Evolutionary conservation across 208 protist species (phyloP).

Genomic region (Wallacemonas sp.): DNA sequence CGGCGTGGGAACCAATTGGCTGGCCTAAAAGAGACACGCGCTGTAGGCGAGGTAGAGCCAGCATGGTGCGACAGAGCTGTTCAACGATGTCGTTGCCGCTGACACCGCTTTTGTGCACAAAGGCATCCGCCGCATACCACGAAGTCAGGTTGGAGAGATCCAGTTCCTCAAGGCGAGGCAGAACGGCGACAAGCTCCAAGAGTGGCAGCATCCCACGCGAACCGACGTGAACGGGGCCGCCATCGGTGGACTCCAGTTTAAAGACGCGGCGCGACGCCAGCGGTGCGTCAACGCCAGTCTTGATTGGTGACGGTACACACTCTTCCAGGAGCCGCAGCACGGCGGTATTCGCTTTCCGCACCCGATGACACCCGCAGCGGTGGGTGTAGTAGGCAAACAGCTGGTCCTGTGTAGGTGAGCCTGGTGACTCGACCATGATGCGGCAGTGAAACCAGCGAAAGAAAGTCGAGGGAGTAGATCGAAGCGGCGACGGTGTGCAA

Average conservation of each 20-base stretch:
- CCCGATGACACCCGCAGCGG: conserved; percentile 49
- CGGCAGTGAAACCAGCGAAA: neutral
- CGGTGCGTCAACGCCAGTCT: conserved; percentile 20
- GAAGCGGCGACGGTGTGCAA: too few relatives aligned
- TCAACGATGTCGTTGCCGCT: conserved; percentile 56
- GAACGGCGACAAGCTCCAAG: conserved; percentile 49
- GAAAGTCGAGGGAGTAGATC: too few relatives aligned
- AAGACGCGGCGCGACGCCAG: conserved; percentile 29
- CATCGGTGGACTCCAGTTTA: conserved; percentile 3
- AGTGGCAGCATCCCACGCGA: conserved; percentile 61
- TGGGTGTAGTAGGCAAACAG: conserved; percentile 66
- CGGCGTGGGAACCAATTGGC: conserved; percentile 49
- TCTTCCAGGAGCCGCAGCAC: conserved; percentile 51
- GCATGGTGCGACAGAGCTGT: conserved; percentile 37
- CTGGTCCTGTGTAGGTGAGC: conserved; percentile 54
- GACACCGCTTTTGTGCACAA: conserved; percentile 9
- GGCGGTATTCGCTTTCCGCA: conserved; percentile 47
- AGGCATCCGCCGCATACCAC: conserved; percentile 49
- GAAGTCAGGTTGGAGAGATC: conserved; percentile 66
- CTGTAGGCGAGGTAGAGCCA: conserved; percentile 26
- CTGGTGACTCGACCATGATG: neutral
- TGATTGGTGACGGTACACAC: conserved; percentile 34
- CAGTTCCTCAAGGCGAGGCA: conserved; percentile 51
- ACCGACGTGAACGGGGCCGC: conserved; percentile 40
- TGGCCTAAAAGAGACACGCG: conserved; percentile 44